Evolutionary conservation across 225 moss, liverwort and hornwort genomes (phyloP).

Genomic region (Polytrichum formosum): DNA sequence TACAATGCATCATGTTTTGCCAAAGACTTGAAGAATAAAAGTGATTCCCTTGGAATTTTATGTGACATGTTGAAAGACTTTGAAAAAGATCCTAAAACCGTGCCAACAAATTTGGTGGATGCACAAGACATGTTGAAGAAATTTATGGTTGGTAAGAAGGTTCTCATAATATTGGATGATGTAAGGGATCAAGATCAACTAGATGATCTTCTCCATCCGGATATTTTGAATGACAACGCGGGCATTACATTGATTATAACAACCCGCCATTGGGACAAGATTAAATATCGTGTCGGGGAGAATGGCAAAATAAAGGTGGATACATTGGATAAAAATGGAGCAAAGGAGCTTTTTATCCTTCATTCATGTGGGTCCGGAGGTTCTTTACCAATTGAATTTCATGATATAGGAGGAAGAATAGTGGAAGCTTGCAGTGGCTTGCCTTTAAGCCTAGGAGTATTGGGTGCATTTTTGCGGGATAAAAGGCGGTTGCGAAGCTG

Average conservation of each 20-base stretch:
- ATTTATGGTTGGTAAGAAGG: background rate
- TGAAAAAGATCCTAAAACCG: fast-evolving
- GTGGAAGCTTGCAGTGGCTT: background rate
- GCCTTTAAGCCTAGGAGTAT: background rate
- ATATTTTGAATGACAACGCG: background rate
- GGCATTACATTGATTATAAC: background rate
- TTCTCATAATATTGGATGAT: background rate
- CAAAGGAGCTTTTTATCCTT: background rate
- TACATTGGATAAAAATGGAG: background rate
- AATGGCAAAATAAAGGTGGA: background rate
- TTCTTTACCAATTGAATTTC: background rate
- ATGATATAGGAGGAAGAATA: background rate
- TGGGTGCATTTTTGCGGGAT: background rate
- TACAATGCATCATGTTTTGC: background rate
- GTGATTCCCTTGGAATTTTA: too few species aligned
- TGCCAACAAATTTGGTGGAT: background rate
- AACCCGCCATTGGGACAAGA: background rate
- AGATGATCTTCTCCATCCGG: background rate
- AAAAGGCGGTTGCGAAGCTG: background rate
- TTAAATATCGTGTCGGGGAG: background rate
- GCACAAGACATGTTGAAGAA: background rate
- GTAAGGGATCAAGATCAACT: background rate
- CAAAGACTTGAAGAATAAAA: background rate
- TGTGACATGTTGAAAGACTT: too few species aligned
- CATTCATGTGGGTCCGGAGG: background rate